Evolutionary conservation across 2,329 filamentous ascomycete genomes (phyloP).

Genomic region (Colletotrichum viniferum): DNA sequence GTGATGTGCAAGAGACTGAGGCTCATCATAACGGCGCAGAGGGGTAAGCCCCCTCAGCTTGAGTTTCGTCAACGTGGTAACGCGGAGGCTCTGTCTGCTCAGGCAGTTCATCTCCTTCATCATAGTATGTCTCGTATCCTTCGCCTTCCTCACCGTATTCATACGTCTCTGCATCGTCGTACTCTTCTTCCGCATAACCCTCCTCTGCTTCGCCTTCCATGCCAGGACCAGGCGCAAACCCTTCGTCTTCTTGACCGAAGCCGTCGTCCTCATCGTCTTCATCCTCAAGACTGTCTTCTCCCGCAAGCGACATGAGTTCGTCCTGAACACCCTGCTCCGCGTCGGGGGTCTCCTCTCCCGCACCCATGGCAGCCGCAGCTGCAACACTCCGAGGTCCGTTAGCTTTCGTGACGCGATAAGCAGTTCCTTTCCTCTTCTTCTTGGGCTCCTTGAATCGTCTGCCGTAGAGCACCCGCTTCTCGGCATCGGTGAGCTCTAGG

Average conservation of each 20-base stretch:
- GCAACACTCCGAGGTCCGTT: conserved; percentile 9
- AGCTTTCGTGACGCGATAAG: conserved; percentile 24
- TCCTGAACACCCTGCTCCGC: conserved; percentile 1
- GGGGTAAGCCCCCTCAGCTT: conserved; percentile 6
- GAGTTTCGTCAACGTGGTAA: neutral
- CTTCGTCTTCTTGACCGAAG: conserved; percentile 19
- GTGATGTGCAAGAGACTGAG: neutral
- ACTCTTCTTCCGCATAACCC: conserved; percentile 30
- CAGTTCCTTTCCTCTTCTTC: conserved; percentile 25
- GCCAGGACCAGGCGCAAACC: neutral
- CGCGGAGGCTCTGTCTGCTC: neutral
- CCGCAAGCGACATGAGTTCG: conserved; percentile 6
- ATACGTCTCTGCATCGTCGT: conserved; percentile 26
- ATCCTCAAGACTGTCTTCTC: conserved; percentile 30
- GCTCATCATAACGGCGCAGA: neutral
- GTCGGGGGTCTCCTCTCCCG: neutral
- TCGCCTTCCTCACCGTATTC: conserved; percentile 29
- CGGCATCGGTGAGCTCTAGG: conserved; percentile 41
- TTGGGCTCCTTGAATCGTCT: conserved; percentile 31
- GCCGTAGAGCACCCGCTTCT: conserved; percentile 37
- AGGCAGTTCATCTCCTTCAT: neutral
- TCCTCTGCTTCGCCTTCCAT: neutral
- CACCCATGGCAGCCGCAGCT: neutral
- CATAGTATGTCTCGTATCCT: neutral
- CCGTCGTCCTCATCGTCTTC: conserved; percentile 30